phyloP scores from a whole-genome alignment of 2,329 filamentous ascomycete species.

The Phialemonium atrogriseum region DNA sequence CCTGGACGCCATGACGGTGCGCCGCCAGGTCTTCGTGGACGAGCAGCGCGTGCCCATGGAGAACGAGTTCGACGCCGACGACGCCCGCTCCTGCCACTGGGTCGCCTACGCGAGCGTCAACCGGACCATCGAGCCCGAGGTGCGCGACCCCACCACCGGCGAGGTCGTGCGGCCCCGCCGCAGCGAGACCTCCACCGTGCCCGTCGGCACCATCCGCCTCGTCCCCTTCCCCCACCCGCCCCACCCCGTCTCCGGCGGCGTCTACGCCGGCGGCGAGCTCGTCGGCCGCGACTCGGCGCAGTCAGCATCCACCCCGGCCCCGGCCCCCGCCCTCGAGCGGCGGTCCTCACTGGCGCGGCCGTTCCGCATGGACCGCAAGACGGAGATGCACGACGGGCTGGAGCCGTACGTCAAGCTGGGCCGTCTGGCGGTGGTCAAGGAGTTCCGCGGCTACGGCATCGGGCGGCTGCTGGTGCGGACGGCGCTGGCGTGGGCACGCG shows the following conservation, averaged over 20 bases:
- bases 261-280: constrained; percentile 37
- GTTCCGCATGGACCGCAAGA: constrained; percentile 30
- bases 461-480: constrained; percentile 58
- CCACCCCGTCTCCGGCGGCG: constrained; percentile 46
- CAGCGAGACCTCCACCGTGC: constrained; percentile 35
- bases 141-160: constrained; percentile 32
- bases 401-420: constrained; percentile 81
- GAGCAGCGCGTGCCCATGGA: constrained; percentile 53
- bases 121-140: constrained; percentile 31
- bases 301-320: constrained; percentile 12
- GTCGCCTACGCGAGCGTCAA: constrained; percentile 67
- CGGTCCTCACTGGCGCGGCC: too few species aligned
- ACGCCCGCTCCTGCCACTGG: constrained; percentile 76
- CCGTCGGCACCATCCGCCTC: constrained; percentile 70
- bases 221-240: constrained; percentile 71
- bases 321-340: constrained; percentile 1
- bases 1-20: constrained; percentile 55
- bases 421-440: constrained; percentile 60
- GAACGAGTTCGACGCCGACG: constrained; percentile 74
- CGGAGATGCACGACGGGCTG: constrained; percentile 46
- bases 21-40: constrained; percentile 50
- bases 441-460: constrained; percentile 58
- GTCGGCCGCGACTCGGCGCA: constrained; percentile 6
- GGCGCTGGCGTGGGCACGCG: constrained; percentile 58
- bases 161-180: constrained; percentile 31